Evolutionary conservation across 345 rosid species (phyloP), one percentile per base, ranked within the genome.

Genomic region (Viola odorata): DNA sequence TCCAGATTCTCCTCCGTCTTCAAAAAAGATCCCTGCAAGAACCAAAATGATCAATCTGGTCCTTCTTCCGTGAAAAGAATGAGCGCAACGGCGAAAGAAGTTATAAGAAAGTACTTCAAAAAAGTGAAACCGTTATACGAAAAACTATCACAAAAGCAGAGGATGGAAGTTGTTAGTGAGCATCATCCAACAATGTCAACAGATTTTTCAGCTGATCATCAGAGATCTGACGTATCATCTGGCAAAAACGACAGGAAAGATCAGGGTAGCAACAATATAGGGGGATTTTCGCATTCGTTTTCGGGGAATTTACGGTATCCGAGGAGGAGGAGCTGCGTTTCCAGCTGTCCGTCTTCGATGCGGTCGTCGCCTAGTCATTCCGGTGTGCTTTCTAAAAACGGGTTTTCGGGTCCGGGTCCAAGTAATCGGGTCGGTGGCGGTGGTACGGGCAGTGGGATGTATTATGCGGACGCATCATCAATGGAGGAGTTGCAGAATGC

Each of bases 401-500:
- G 76, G 0, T 69, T 74, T 6, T 15, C 65, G 15, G 69, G 75
- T 49, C n/a, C 55, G 15, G 54, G 57, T 0, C 37, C 56, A n/a
- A 65, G 55, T 5, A 60, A n/a, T n/a, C n/a, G n/a, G n/a, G n/a
- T n/a, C n/a, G n/a, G 62, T 47, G 53, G 10, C 3, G 58, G 37
- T 11, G 37, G 12, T 11, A 10, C 41, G 7, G 39, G 60, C 2
- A 72, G 77, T 10, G 70, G 81, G 40, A 66, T 57, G 63, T 50
- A 64, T 56, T 62, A 38, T 16, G 13, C 62, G 2, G 81, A 72
- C 45, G 4, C 62, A 10, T 89, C 96, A 41, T 82, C 98, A 0
- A 87, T 85, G 96, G 96, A 89, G 62, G 96, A 92, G 72, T 62
- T 92, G 59, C 98, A 87, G 65, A 83, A 86, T 61, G 96, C 98